Evolutionary conservation across 2,329 filamentous ascomycete genomes (phyloP).

Genomic region (Sclerotiophoma versabilis): DNA sequence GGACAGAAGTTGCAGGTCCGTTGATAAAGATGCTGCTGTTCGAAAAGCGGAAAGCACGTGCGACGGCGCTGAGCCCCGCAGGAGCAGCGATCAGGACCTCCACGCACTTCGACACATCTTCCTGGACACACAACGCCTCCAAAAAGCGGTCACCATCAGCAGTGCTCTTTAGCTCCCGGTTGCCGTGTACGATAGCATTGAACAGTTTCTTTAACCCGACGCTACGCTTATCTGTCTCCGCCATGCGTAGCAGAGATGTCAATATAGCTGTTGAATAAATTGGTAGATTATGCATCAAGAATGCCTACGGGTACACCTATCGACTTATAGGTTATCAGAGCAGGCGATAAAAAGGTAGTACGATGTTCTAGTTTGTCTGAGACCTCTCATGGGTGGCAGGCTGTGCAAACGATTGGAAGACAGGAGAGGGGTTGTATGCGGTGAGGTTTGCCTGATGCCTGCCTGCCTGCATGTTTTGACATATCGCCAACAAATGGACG

Average conservation of each 20-base stretch:
- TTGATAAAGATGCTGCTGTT: conserved; percentile 56
- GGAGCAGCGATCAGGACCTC: conserved; percentile 40
- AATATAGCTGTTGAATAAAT: not conserved
- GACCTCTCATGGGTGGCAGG: not conserved
- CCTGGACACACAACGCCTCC: conserved; percentile 56
- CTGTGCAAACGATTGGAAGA: conserved; percentile 39
- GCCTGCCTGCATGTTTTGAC: conserved; percentile 27
- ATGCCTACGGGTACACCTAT: not conserved
- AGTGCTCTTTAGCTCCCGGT: conserved; percentile 47
- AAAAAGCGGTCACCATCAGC: conserved; percentile 56
- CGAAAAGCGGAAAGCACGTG: conserved; percentile 54
- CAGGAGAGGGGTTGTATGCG: conserved; percentile 16
- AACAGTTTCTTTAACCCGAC: conserved; percentile 51
- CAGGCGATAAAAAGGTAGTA: not conserved
- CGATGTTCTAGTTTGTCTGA: not conserved
- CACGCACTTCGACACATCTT: conserved; percentile 51
- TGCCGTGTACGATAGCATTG: conserved; percentile 49
- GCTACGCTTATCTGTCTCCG: conserved; percentile 31
- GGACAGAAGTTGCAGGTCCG: conserved; percentile 36
- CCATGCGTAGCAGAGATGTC: not conserved
- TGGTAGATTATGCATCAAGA: not conserved
- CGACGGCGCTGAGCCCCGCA: conserved; percentile 45
- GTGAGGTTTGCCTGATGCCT: conserved; percentile 16
- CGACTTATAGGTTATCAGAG: not conserved
- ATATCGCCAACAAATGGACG: conserved; percentile 21